A percentile compares a stretch with the other conserved stretches of the same genome.
Conservation (phyloP, 1,139 yeast genomes). For the Starmera stellimalicola region DNA sequence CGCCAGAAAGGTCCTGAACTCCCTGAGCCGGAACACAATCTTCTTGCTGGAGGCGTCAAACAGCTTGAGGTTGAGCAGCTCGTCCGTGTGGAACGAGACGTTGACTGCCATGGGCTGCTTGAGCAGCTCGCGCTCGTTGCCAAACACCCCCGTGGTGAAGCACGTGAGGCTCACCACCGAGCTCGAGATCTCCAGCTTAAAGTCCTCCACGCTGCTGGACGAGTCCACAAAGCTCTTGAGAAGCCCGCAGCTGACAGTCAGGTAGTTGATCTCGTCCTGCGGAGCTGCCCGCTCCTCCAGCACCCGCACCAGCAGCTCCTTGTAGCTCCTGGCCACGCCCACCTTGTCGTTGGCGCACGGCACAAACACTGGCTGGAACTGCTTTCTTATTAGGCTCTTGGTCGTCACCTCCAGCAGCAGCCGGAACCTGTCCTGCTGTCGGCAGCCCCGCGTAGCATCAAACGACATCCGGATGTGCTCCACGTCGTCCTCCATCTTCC, state of each 20-base stretch:
- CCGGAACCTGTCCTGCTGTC: constrained; percentile 23
- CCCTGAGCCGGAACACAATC: constrained; percentile 35
- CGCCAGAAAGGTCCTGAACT: constrained; percentile 42
- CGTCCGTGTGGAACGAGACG: constrained; percentile 39
- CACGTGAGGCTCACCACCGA: constrained; percentile 40
- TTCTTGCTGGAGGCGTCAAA: constrained; percentile 16
- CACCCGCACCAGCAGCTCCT: constrained; percentile 24
- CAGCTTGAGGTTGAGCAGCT: constrained; percentile 26
- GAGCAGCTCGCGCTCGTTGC: constrained; percentile 41
- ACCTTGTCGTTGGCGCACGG: constrained; percentile 34
- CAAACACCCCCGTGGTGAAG: constrained; percentile 37
- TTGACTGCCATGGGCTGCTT: constrained; percentile 51
- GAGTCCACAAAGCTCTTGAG: constrained; percentile 44
- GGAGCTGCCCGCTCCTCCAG: constrained; percentile 16
- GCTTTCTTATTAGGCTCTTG: constrained; percentile 40
- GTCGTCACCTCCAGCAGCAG: constrained; percentile 40
- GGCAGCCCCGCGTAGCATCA: constrained; percentile 18
- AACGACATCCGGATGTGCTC: constrained; percentile 26
- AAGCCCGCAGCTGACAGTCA: constrained; percentile 34
- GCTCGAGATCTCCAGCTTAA: constrained; percentile 37
- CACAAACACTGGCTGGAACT: constrained; percentile 41
- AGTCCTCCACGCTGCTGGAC: constrained; percentile 41
- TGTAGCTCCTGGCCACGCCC: constrained; percentile 31
- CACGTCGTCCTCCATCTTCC: constrained; percentile 36
- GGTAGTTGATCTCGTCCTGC: constrained; percentile 26